Percentiles rank a stretch among this genome's conserved stretches.
phyloP scores from a whole-genome alignment of 2,329 filamentous ascomycete species.

The Alternaria consortialis region DNA sequence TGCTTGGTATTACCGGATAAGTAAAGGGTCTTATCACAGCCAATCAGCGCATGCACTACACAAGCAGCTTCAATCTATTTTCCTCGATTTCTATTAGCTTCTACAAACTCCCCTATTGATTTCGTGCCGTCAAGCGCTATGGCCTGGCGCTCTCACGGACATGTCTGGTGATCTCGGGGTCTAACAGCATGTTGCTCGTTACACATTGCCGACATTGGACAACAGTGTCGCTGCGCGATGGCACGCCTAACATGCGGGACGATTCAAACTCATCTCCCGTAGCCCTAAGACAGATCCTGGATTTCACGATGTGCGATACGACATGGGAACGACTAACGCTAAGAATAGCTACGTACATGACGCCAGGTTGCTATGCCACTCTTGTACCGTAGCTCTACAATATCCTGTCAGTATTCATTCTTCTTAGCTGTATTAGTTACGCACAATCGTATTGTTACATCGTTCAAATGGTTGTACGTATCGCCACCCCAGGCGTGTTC shows the following conservation, averaged over 20 bases:
- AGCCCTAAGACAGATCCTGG: neutral
- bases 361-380: neutral
- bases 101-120: slow-evolving; percentile 1
- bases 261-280: neutral
- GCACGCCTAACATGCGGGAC: slow-evolving; percentile 1
- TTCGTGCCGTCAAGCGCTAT: neutral
- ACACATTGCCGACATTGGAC: neutral
- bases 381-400: neutral
- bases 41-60: slow-evolving; percentile 3
- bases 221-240: neutral
- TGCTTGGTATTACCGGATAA: slow-evolving; percentile 16
- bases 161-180: neutral
- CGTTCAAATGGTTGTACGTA: neutral
- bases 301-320: neutral
- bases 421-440: neutral
- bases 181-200: neutral
- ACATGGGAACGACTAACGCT: neutral
- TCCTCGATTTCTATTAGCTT: neutral
- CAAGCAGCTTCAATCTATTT: slow-evolving; percentile 7
- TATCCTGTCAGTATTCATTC: neutral
- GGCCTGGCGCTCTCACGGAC: neutral
- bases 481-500: neutral
- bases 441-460: neutral
- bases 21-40: slow-evolving; percentile 15
- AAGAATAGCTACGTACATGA: slow-evolving; percentile 2